phyloP scores from a whole-genome alignment of 257 asterid genomes.

The Haberlea rhodopensis region DNA sequence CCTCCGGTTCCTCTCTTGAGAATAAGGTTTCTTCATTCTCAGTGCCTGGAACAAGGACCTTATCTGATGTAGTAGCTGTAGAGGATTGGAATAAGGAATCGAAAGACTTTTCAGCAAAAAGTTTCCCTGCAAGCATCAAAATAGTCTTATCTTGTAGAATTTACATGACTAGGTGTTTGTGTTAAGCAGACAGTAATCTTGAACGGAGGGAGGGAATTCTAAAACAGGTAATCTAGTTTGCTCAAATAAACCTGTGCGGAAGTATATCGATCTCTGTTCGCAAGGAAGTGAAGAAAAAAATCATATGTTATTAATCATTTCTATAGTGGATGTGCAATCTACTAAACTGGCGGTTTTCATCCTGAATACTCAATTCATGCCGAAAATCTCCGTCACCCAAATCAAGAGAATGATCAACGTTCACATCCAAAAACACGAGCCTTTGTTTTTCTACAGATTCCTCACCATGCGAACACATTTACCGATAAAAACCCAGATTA shows the following conservation, averaged over 20 bases:
- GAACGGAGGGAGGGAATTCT: background rate
- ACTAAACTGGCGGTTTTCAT: background rate
- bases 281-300: background rate
- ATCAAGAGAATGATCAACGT: conserved; percentile 1
- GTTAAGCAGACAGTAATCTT: conserved; percentile 6
- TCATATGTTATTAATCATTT: conserved; percentile 1
- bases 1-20: conserved; percentile 40
- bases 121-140: conserved; percentile 60
- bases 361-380: background rate
- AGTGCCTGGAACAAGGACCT: conserved; percentile 81
- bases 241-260: background rate
- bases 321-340: background rate
- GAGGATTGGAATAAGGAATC: conserved; percentile 56
- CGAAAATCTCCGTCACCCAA: background rate
- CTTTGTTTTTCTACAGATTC: background rate
- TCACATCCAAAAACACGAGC: background rate
- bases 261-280: background rate
- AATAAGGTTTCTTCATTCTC: conserved; percentile 44
- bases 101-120: conserved; percentile 49
- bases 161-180: background rate
- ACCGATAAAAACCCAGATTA: background rate
- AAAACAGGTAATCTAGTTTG: background rate
- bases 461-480: background rate
- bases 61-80: conserved; percentile 60
- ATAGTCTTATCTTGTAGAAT: conserved; percentile 21